Conservation (phyloP, 768 basidiomycete species). For the Russula griseocarnosa region DNA sequence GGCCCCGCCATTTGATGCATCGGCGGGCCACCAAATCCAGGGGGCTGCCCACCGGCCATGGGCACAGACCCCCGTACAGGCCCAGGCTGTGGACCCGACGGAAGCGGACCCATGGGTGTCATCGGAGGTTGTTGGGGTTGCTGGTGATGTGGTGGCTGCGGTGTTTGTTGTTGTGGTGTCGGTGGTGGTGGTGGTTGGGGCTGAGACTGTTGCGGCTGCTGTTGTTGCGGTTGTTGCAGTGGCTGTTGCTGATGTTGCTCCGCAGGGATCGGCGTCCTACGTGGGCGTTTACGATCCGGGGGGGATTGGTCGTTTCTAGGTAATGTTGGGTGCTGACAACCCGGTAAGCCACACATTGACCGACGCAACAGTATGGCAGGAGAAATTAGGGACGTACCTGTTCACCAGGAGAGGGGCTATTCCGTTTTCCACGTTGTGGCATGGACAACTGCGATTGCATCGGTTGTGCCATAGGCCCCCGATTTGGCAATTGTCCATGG, state of each 20-base stretch:
- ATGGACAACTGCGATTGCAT: conserved; percentile 31
- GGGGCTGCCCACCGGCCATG: conserved; percentile 39
- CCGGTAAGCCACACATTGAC: conserved; percentile 7
- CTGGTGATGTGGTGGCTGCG: conserved; percentile 41
- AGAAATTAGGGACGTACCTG: conserved; percentile 31
- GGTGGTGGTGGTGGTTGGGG: conserved; percentile 20
- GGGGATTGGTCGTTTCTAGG: conserved; percentile 36
- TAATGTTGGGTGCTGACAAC: conserved; percentile 31
- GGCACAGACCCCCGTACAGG: conserved; percentile 39
- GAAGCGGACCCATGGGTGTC: conserved; percentile 37
- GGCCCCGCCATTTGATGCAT: conserved; percentile 21
- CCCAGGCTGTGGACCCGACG: conserved; percentile 35
- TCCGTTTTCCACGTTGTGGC: conserved; percentile 44
- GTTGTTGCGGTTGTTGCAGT: conserved; percentile 34
- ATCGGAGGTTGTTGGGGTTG: conserved; percentile 47
- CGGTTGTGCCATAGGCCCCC: conserved; percentile 28
- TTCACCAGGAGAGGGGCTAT: conserved; percentile 38
- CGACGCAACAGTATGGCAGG: background rate
- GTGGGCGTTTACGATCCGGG: conserved; percentile 35
- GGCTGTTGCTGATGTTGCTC: conserved; percentile 32
- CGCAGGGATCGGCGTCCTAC: conserved; percentile 34
- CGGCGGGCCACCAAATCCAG: conserved; percentile 17
- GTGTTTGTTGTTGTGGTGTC: conserved; percentile 28
- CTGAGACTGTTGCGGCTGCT: conserved; percentile 23
- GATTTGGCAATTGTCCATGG: conserved; percentile 38